Base-by-base conservation (phyloP, 345 rosid genomes). In the Lumnitzera racemosa region DNA sequence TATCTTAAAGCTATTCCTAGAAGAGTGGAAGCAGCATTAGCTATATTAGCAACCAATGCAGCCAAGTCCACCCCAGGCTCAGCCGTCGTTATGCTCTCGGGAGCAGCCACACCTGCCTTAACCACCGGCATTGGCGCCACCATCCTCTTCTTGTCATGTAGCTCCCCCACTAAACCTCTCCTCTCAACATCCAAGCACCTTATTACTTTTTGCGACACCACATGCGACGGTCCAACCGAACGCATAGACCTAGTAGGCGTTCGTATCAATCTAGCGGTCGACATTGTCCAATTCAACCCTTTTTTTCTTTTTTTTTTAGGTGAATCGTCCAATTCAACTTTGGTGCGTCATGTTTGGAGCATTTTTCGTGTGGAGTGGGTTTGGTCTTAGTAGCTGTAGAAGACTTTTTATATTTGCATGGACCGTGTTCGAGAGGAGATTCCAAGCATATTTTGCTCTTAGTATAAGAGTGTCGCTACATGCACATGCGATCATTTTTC, bases 181-280 rank as follows among this genome's bases (percentile, higher is more conserved):
- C 56, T 76, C 16, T 69, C 66, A 9, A 65, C 69, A 2, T 56
- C 54, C 11, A 55, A 51, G 7, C 49, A 24, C 16, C 46, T n/a
- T 49, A 23, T 7, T 15, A 31, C n/a, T 17, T 15, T 17, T 43
- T 47, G 17, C 56, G 50, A 15, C 15, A n/a, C 49, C 0, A 24
- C 58, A 13, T 46, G 43, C 50, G 2, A 13, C 8, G 23, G 29
- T 15, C 25, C 46, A 8, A 49, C 49, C 31, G 55, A 67, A 16
- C 12, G 15, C 51, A 13, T 25, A 17, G 24, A 47, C 53, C 47
- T 13, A 15, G 24, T 51, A 46, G 72, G 57, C 10, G 70, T 24
- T 25, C 69, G 72, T 46, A 73, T 36, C 56, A 80, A 27, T 59
- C 79, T 77, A 48, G 81, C 57, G 62, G 77, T 69, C 23, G 83